Base-by-base conservation (phyloP, 305 asterid genomes). In the Andrographis paniculata region DNA sequence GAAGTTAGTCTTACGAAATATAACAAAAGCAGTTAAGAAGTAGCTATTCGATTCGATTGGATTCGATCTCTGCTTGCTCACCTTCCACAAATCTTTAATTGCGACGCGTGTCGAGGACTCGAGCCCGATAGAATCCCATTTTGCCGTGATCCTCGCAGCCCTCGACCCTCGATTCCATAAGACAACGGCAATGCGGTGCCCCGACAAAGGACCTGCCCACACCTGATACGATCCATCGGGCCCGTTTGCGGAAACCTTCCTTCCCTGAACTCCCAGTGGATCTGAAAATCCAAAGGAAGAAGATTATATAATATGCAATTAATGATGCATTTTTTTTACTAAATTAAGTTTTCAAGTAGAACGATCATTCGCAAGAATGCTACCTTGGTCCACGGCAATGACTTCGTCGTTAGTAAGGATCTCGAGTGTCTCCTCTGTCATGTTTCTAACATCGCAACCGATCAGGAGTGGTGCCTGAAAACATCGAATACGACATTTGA, bases 401-500 rank as follows among this genome's bases (percentile, higher is more conserved):
- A 80, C 79, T 61, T 80, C 93, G 36, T 58, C 18, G 36, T 80
- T 80, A 66, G 70, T 67, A 45, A 80, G 52, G 55, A 80, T 72
- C 59, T 68, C 84, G 69, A 57, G 68, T 54, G 87, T 66, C 62
- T 75, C 93, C 5, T 74, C 59, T 21, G 84, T 69, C 77, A 77
- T 65, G 50, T 80, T 80, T 62, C 84, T 75, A 11, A 80, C 73
- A 56, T 80, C 93, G 54, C 93, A 80, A 28, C 87, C 93, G 66
- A 80, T 67, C 56, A 80, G 49, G 54, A 80, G 82, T 1, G 92
- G 84, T 37, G 87, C 74, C 87, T 77, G 70, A 55, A 58, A n/a
- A 45, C 45, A 33, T 11, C 38, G n/a, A 33, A 14, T 4, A 13
- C 12, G 33, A 5, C 6, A 27, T 27, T 5, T 27, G 33, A 27